Evolutionary conservation across 305 asterid species (phyloP).

Genomic region (Solanum hybrid): DNA sequence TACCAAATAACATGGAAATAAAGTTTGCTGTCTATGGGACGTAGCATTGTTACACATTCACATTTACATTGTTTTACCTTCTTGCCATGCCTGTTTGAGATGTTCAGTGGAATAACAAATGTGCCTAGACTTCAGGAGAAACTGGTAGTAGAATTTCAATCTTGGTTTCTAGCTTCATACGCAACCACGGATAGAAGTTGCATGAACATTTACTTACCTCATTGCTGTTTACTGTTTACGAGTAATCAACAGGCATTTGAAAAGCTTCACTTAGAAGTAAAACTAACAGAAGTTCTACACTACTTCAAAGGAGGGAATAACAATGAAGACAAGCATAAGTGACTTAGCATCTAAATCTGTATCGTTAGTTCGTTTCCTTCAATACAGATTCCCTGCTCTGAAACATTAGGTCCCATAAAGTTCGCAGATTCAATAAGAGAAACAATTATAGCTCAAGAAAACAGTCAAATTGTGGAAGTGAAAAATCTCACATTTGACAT

Average conservation of each 20-base stretch:
- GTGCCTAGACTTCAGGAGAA: background rate
- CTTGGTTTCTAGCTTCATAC: background rate
- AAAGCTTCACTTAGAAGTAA: background rate
- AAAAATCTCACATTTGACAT: background rate
- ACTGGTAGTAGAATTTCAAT: background rate
- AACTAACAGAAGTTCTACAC: background rate
- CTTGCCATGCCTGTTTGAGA: background rate
- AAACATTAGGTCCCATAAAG: background rate
- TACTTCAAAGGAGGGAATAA: background rate
- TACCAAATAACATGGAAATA: background rate
- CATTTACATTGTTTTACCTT: background rate
- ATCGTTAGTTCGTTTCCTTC: background rate
- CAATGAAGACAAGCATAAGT: background rate
- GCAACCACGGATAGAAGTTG: background rate
- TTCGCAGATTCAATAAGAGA: background rate
- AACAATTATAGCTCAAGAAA: fast-evolving
- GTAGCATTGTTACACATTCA: background rate
- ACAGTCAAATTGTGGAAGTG: background rate
- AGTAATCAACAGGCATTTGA: background rate
- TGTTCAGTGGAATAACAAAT: background rate
- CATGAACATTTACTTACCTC: background rate
- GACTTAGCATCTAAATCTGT: background rate
- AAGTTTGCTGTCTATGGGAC: background rate
- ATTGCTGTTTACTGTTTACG: background rate
- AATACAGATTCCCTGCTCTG: background rate